phyloP scores from a whole-genome alignment of 2,329 filamentous ascomycete genomes.

The Fusarium sp. region DNA sequence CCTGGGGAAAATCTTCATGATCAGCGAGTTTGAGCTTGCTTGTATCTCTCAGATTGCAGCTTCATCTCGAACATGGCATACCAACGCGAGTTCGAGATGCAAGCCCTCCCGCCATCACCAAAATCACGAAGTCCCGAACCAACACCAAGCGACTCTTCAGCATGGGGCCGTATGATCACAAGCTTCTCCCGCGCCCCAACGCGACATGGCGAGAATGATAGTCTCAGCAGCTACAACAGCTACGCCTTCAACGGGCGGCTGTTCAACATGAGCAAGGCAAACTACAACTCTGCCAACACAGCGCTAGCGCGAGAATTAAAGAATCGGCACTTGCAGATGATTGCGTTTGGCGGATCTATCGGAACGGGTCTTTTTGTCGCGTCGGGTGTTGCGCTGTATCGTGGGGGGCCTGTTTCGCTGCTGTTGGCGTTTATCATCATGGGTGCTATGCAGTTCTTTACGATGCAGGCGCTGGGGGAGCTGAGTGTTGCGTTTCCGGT shows the following conservation, averaged over 20 bases:
- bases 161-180: conserved; percentile 10
- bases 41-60: not conserved
- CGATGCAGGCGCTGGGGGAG: conserved; percentile 89
- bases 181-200: conserved; percentile 28
- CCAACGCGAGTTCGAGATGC: conserved; percentile 31
- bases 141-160: not conserved
- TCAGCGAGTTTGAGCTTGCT: not conserved
- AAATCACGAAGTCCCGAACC: not conserved
- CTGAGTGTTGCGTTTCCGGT: conserved; percentile 90
- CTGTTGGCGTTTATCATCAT: conserved; percentile 80
- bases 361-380: conserved; percentile 88
- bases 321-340: conserved; percentile 67
- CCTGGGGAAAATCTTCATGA: conserved; percentile 8
- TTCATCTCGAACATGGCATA: conserved; percentile 34
- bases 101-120: conserved; percentile 5
- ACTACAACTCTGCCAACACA: conserved; percentile 79
- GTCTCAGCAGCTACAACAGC: conserved; percentile 18
- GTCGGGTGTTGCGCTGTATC: conserved; percentile 75
- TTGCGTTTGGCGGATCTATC: conserved; percentile 79
- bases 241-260: conserved; percentile 43
- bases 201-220: not conserved
- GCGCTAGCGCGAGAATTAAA: conserved; percentile 80
- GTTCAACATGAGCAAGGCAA: conserved; percentile 64
- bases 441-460: conserved; percentile 89
- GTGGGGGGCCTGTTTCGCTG: conserved; percentile 79